A percentile compares a stretch with the other conserved stretches of the same genome.
Conservation (phyloP, 73 alveolate genomes). For the Blepharisma stoltei region DNA sequence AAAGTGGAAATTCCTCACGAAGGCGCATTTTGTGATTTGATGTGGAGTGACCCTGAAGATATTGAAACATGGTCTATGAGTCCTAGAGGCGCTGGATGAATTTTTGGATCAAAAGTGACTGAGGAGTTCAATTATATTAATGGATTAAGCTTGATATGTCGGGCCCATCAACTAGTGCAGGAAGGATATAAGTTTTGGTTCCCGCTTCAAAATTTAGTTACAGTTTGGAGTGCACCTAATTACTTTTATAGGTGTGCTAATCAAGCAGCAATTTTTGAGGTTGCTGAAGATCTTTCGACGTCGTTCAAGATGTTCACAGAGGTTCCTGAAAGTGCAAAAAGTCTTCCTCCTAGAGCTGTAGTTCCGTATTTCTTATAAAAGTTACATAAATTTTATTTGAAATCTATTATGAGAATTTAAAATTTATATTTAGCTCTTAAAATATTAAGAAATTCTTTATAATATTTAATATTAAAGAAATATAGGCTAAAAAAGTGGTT, state of each 20-base stretch:
- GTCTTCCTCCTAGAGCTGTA: constrained; percentile 55
- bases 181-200: constrained; percentile 90
- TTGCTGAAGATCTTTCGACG: constrained; percentile 58
- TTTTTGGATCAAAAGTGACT: constrained; percentile 73
- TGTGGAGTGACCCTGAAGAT: constrained; percentile 95
- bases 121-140: constrained; percentile 77
- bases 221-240: constrained; percentile 92
- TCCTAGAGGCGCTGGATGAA: constrained; percentile 76
- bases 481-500: too few species aligned
- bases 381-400: too few species aligned
- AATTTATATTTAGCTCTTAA: too few species aligned
- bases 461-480: too few species aligned
- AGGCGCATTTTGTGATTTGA: constrained; percentile 86
- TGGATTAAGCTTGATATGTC: constrained; percentile 68
- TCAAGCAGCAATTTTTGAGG: constrained; percentile 69
- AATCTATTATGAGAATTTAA: too few species aligned
- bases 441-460: too few species aligned
- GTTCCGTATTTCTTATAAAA: constrained; percentile 60
- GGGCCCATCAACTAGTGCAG: constrained; percentile 84
- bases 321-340: constrained; percentile 62
- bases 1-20: constrained; percentile 84
- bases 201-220: constrained; percentile 61
- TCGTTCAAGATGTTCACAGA: constrained; percentile 58
- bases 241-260: constrained; percentile 86
- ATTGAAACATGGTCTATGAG: constrained; percentile 63